Conservation (phyloP, 305 asterid genomes). For the Solanum hybrid region DNA sequence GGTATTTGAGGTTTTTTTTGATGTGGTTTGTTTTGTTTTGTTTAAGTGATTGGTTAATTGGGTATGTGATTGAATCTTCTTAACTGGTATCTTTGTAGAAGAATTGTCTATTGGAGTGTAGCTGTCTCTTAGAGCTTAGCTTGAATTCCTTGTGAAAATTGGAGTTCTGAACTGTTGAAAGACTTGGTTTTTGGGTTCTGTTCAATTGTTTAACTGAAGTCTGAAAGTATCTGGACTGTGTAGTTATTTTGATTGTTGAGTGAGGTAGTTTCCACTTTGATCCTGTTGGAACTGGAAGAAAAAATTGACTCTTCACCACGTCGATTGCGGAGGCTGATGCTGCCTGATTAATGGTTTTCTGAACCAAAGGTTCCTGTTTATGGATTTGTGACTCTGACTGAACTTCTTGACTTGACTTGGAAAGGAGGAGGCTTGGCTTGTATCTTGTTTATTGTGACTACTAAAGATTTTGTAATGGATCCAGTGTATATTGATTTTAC, state of each 20-base stretch:
- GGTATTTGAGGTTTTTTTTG: neutral
- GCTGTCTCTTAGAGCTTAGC: neutral
- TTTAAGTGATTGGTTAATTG: constrained; percentile 1
- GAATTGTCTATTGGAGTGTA: neutral
- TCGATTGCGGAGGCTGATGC: constrained; percentile 13
- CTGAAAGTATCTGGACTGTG: neutral
- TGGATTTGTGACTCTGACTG: neutral
- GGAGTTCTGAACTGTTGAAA: neutral
- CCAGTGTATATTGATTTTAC: constrained; percentile 10
- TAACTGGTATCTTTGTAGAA: neutral
- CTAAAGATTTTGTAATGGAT: constrained; percentile 26
- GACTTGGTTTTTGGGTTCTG: neutral
- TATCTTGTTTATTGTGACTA: constrained; percentile 21
- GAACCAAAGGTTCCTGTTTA: neutral
- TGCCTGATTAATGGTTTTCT: constrained; percentile 14
- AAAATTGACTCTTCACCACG: neutral
- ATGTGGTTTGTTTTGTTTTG: constrained; percentile 6
- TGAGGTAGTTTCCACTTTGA: neutral
- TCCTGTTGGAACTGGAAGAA: neutral
- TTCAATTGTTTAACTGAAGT: neutral
- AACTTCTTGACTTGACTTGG: constrained; percentile 16
- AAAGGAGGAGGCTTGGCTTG: neutral
- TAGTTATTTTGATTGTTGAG: neutral
- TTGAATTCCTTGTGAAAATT: neutral
- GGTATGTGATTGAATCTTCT: neutral